These are phyloP conservation scores for Nowakowskiella sp. DNA, from an alignment of 192 early-diverging fungal genomes.

Conservation along the genomic window DNA sequence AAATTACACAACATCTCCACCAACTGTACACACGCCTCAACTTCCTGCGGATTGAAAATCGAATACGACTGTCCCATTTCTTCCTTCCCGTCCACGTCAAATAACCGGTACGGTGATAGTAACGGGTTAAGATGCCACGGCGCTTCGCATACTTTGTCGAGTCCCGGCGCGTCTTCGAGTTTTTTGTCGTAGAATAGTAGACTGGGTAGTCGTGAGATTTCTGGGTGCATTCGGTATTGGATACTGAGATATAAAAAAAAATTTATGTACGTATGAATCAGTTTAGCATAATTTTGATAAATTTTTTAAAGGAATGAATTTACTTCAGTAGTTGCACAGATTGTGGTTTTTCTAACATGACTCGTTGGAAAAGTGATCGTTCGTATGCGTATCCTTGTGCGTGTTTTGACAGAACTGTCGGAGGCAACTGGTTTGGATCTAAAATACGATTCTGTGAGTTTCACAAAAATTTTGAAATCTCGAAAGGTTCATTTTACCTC, in stretches of 20 bases:
- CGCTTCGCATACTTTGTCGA: slow-evolving; percentile 52
- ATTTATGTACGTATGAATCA: background rate
- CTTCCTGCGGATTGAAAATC: slow-evolving; percentile 73
- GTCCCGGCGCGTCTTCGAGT: slow-evolving; percentile 66
- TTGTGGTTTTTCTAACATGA: slow-evolving; percentile 59
- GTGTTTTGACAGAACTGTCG: slow-evolving; percentile 71
- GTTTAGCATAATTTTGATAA: background rate
- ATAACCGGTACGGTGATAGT: slow-evolving; percentile 73
- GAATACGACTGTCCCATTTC: slow-evolving; percentile 55
- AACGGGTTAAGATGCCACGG: slow-evolving; percentile 60
- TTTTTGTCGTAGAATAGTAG: slow-evolving; percentile 67
- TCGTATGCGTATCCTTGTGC: slow-evolving; percentile 69
- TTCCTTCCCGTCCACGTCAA: slow-evolving; percentile 51
- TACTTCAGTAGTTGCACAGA: slow-evolving; percentile 65
- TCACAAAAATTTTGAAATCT: slow-evolving; percentile 7
- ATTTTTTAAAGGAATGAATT: slow-evolving; percentile 1
- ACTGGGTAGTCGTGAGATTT: slow-evolving; percentile 76
- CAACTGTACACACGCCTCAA: slow-evolving; percentile 60
- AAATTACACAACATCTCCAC: slow-evolving; percentile 54
- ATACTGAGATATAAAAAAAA: slow-evolving; percentile 42
- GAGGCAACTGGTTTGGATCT: slow-evolving; percentile 92
- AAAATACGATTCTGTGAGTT: background rate
- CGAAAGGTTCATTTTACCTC: slow-evolving; percentile 37
- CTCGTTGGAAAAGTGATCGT: slow-evolving; percentile 79
- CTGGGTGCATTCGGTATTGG: slow-evolving; percentile 96